Percentiles rank a stretch among this genome's conserved stretches.
phyloP scores from a whole-genome alignment of 768 basidiomycete genomes.

The Collybia sp. region DNA sequence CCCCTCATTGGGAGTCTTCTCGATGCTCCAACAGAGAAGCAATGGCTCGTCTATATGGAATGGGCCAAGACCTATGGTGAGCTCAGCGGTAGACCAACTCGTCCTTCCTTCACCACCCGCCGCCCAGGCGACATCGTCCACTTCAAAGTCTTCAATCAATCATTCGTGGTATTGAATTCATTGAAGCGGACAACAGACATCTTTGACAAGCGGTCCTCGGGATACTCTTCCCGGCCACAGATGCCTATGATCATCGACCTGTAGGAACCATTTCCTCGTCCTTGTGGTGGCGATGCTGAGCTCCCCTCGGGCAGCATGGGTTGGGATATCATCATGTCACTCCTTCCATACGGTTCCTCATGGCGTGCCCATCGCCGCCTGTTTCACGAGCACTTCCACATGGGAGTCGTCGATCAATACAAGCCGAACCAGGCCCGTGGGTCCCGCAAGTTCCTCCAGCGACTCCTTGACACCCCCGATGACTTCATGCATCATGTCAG shows the following conservation, averaged over 20 bases:
- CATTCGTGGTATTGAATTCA: conserved; percentile 10
- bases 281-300: neutral
- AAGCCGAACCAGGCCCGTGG: conserved; percentile 17
- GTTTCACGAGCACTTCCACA: conserved; percentile 21
- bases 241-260: neutral
- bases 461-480: conserved; percentile 10
- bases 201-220: conserved; percentile 8
- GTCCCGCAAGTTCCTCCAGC: conserved; percentile 13
- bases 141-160: conserved; percentile 8
- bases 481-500: conserved; percentile 9
- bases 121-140: conserved; percentile 7
- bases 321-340: conserved; percentile 22
- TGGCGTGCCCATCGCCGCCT: conserved; percentile 25
- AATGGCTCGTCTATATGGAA: conserved; percentile 53
- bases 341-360: conserved; percentile 21
- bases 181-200: conserved; percentile 8
- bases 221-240: conserved; percentile 9
- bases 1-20: conserved; percentile 62
- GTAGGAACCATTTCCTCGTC: conserved; percentile 11
- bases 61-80: conserved; percentile 66
- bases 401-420: conserved; percentile 11
- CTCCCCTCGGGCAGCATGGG: conserved; percentile 19
- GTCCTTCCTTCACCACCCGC: neutral
- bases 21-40: conserved; percentile 54
- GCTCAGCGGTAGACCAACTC: conserved; percentile 12